Conservation (phyloP, 2,329 filamentous ascomycete genomes). For the Penicillium sp. region DNA sequence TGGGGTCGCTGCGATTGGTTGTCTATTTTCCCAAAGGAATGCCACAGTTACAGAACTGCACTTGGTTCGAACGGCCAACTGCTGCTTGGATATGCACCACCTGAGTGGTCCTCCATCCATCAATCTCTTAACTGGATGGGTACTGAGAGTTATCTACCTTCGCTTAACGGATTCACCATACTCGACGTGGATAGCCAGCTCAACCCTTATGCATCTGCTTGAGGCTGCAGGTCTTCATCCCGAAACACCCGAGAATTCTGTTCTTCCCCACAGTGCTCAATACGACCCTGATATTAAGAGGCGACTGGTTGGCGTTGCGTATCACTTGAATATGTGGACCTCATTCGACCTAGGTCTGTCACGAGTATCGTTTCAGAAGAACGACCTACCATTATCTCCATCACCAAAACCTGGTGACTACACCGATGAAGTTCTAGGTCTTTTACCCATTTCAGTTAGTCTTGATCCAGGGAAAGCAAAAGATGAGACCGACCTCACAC, state of each 20-base stretch:
- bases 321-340: conserved; percentile 59
- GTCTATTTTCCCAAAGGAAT: conserved; percentile 49
- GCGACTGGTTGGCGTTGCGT: conserved; percentile 50
- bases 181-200: conserved; percentile 40
- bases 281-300: conserved; percentile 38
- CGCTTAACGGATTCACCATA: conserved; percentile 54
- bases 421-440: conserved; percentile 51
- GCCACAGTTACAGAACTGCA: conserved; percentile 46
- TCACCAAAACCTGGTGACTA: conserved; percentile 44
- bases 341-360: conserved; percentile 59
- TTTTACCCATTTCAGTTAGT: conserved; percentile 53
- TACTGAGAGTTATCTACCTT: conserved; percentile 53
- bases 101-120: conserved; percentile 23
- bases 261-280: conserved; percentile 9
- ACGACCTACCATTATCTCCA: conserved; percentile 33
- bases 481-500: conserved; percentile 44
- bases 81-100: conserved; percentile 42
- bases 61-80: conserved; percentile 47
- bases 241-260: conserved; percentile 14
- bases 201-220: conserved; percentile 47
- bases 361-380: conserved; percentile 49
- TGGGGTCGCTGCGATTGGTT: conserved; percentile 55
- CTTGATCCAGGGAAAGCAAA: conserved; percentile 51
- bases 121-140: conserved; percentile 43
- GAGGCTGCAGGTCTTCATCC: conserved; percentile 48